Base-by-base conservation (phyloP, 2,329 filamentous ascomycete species). In the Lecanoromycetidae sp. region DNA sequence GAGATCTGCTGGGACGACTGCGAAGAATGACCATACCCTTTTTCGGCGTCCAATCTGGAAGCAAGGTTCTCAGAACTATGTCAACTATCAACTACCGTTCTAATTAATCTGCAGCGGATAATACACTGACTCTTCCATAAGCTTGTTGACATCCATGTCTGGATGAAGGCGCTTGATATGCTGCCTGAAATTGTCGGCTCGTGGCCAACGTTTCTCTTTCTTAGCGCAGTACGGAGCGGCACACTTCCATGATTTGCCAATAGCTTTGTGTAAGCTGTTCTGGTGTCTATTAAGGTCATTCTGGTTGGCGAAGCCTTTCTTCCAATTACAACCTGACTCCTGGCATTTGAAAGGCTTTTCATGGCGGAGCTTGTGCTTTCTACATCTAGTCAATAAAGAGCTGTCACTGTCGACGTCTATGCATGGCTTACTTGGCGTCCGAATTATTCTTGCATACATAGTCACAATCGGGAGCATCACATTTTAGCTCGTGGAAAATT, bases 201-300 rank as follows among this genome's bases (percentile, higher is more conserved):
- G 76, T 1, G 83, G 82, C 85, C 85, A 94, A 29, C 72, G 66
- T 60, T 93, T 94, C 1, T 67, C 67, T 52, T 70, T 79, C 20
- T 68, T 74, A 20, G 66, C 69, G 57, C 82, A 87, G 19, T 66
- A 57, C 5, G 63, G 63, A 5, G 75, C 66, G 42, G 70, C 71
- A 59, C 84, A 91, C 47, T 70, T 72, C 54, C 74, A 85, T 32
- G 69, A 69, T 50, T 72, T 72, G 36, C 66, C 69, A 0, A 71
- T 70, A 43, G 71, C 66, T 20, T 64, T 67, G 60, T 94, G 87
- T 5, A 84, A 79, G 50, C 79, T 83, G 58, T 77, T 79, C 56
- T 75, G 78, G 60, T 94, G 88, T 44, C 88, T 73, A n/a, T 82
- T 75, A 10, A 90, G 75, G 57, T 94, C 88, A 60, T 93, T 94